These are phyloP conservation scores for Magnolia changhungtana DNA, from an alignment of 164 flowering plant genomes.

Conservation along the genomic window DNA sequence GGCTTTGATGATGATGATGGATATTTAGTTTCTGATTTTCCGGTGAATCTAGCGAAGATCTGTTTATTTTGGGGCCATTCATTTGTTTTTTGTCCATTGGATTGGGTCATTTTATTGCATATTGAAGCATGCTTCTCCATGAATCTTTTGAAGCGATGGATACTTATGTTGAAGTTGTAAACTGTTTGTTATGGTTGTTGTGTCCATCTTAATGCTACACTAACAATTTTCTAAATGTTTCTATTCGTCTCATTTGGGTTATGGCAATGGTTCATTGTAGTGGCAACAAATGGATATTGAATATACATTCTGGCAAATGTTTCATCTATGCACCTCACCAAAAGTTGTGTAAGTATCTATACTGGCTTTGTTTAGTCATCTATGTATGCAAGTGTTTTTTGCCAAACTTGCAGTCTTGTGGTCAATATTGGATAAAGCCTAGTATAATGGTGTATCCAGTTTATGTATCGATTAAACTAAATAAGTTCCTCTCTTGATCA, in stretches of 20 bases:
- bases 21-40: neutral
- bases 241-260: slow-evolving; percentile 7
- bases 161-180: neutral
- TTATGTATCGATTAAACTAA: neutral
- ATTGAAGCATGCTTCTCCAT: neutral
- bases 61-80: neutral
- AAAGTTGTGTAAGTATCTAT: slow-evolving; percentile 87
- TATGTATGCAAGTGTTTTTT: neutral
- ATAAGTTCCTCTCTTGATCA: neutral
- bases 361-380: neutral
- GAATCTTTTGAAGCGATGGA: neutral
- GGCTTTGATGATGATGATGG: too few species aligned
- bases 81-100: neutral
- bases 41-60: neutral
- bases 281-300: slow-evolving; percentile 99
- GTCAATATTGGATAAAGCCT: neutral
- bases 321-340: slow-evolving; percentile 95
- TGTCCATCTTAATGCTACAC: neutral
- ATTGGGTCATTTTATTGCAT: too few species aligned
- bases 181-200: neutral
- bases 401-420: neutral
- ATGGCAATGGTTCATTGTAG: slow-evolving; percentile 41
- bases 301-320: slow-evolving; percentile 99
- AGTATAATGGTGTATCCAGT: neutral
- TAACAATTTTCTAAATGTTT: neutral